Percentiles rank a stretch among this genome's conserved stretches.
Conservation (phyloP, 495 filamentous ascomycete species). For the Lindgomyces ingoldianus region DNA sequence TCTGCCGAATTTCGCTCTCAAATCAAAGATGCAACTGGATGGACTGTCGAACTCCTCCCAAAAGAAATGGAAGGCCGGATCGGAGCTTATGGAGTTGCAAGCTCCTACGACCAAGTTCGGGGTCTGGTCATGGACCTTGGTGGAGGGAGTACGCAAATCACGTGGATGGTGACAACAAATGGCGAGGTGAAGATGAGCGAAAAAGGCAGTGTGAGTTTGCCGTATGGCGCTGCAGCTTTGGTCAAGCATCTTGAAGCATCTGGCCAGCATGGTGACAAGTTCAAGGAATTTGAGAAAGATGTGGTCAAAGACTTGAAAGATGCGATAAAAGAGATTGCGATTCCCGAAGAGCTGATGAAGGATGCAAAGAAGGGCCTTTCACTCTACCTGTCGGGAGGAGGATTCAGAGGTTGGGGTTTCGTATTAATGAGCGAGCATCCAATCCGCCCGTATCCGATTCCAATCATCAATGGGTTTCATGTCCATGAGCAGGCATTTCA, state of each 20-base stretch:
- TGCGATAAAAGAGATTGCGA: slow-evolving; percentile 59
- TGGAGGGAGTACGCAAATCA: slow-evolving; percentile 88
- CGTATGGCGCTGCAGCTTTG: slow-evolving; percentile 85
- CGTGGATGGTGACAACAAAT: slow-evolving; percentile 67
- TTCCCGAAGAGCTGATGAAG: slow-evolving; percentile 55
- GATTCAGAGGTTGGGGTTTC: slow-evolving; percentile 89
- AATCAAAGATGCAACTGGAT: slow-evolving; percentile 62
- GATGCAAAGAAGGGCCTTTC: slow-evolving; percentile 57
- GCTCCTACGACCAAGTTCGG: slow-evolving; percentile 64
- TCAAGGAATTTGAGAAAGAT: slow-evolving; percentile 54
- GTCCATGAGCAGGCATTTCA: slow-evolving; percentile 63
- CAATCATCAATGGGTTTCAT: slow-evolving; percentile 78
- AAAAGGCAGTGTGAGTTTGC: slow-evolving; percentile 58
- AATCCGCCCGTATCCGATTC: slow-evolving; percentile 77
- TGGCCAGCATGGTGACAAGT: slow-evolving; percentile 38
- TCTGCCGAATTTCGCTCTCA: slow-evolving; percentile 62
- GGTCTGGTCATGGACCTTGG: slow-evolving; percentile 87
- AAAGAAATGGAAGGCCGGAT: slow-evolving; percentile 82
- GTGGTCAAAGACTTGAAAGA: slow-evolving; percentile 59
- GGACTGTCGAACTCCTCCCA: slow-evolving; percentile 68
- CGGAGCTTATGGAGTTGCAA: slow-evolving; percentile 81
- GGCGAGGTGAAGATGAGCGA: slow-evolving; percentile 56
- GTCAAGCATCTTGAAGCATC: slow-evolving; percentile 56
- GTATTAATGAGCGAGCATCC: slow-evolving; percentile 69
- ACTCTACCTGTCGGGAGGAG: slow-evolving; percentile 85